Base-by-base conservation (phyloP, 441 rosid species). In the Brassica hybrid region DNA sequence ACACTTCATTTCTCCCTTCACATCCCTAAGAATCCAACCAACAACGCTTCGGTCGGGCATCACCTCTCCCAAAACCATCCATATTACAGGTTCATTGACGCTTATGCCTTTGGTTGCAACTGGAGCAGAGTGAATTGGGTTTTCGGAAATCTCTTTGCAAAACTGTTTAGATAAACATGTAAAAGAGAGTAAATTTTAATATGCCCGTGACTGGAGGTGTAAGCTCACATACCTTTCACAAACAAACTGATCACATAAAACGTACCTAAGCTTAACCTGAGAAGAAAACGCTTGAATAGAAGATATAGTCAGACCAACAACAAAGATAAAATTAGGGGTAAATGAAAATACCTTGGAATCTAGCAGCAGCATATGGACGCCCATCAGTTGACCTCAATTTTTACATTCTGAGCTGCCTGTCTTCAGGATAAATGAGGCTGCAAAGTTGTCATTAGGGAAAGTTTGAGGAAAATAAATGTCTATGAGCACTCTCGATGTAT, bases 401-500 rank as follows among this genome's bases (percentile, higher is more conserved):
- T 43, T 43, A 41, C 48, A 41, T 41, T 43, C 50, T 1, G 50
- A 12, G n/a, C 50, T 11, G n/a, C n/a, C n/a, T 43, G 52, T 5
- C 52, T 45, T 45, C 52, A 45, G 14, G 52, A 45, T 12, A 45
- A 45, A 45, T 10, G 50, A 43, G n/a, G n/a, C 14, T 45, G 6
- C 14, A 5, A 45, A 45, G 14, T 45, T 45, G 0, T 45, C 52
- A 45, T 45, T 45, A 45, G 52, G n/a, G 52, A 45, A 45, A 32
- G 36, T 1, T 18, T 18, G 19, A 25, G 27, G 27, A 25, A 25
- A 25, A 25, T 25, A 25, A 25, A 25, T 25, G 27, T 0, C 63
- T 25, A 48, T 78, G 85, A 10, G 76, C 73, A 16, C 76, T 80
- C 16, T 83, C 86, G 0, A 90, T 63, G 84, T 90, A 81, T 56